These are phyloP conservation scores for Dionaea muscipula DNA, from an alignment of 179 eudicot species.

Conservation along the genomic window DNA sequence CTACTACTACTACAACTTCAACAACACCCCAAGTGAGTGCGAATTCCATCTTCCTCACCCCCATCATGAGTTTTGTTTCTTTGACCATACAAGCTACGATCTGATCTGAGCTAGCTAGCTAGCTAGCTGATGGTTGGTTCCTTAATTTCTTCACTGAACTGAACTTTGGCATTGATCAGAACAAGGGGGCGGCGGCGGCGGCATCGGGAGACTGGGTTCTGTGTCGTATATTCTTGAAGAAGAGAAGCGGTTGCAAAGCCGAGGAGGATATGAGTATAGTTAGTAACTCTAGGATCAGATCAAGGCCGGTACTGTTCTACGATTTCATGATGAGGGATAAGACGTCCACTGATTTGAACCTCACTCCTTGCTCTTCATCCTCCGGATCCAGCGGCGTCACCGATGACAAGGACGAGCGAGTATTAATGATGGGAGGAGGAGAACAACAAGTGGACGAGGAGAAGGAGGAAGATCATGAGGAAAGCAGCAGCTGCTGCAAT, in stretches of 20 bases:
- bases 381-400: slow-evolving; percentile 84
- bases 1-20: too few species aligned
- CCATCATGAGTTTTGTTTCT: too few species aligned
- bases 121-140: too few species aligned
- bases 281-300: slow-evolving; percentile 1
- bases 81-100: too few species aligned
- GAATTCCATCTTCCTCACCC: too few species aligned
- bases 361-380: slow-evolving; percentile 45
- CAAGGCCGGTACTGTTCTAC: slow-evolving; percentile 49
- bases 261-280: slow-evolving; percentile 1
- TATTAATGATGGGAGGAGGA: too few species aligned
- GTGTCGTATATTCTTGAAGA: slow-evolving; percentile 80
- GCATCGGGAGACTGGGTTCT: slow-evolving; percentile 66
- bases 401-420: slow-evolving; percentile 12
- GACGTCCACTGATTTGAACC: slow-evolving; percentile 38
- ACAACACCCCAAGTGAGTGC: too few species aligned
- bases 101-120: too few species aligned
- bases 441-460: neutral
- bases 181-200: slow-evolving; percentile 18
- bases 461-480: slow-evolving; percentile 42
- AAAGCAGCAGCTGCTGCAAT: slow-evolving; percentile 53
- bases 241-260: slow-evolving; percentile 27
- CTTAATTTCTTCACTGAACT: too few species aligned
- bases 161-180: neutral
- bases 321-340: slow-evolving; percentile 51